Conservation (phyloP, 2,329 filamentous ascomycete species). For the Fusarium ambrosium region DNA sequence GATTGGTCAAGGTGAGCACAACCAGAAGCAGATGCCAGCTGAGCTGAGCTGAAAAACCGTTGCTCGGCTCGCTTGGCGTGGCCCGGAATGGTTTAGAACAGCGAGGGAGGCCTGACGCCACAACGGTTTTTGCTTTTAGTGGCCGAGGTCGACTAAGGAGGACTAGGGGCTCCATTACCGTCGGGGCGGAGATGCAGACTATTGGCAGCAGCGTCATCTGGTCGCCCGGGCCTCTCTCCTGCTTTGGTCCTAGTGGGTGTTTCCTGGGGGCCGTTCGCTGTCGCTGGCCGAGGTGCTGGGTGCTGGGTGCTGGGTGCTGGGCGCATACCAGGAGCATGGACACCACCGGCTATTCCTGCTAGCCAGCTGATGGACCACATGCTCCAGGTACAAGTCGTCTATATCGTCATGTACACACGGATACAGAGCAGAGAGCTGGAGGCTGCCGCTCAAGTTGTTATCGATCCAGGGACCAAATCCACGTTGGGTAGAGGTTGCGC, state of each 20-base stretch:
- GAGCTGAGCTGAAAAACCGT: slow-evolving; percentile 49
- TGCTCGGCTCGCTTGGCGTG: slow-evolving; percentile 40
- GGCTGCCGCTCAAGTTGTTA: not conserved
- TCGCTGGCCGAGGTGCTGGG: not conserved
- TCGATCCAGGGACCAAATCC: not conserved
- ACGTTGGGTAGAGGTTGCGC: not conserved
- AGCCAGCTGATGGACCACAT: not conserved
- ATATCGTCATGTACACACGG: not conserved
- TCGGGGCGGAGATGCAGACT: slow-evolving; percentile 42
- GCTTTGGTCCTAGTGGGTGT: slow-evolving; percentile 11
- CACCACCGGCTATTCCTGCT: not conserved
- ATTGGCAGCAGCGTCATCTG: slow-evolving; percentile 45
- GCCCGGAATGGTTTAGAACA: slow-evolving; percentile 36
- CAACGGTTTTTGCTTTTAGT: slow-evolving; percentile 48
- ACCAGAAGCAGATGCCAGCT: slow-evolving; percentile 34
- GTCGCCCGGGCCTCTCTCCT: slow-evolving; percentile 24
- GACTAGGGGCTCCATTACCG: slow-evolving; percentile 40
- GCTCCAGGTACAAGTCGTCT: not conserved
- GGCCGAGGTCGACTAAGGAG: slow-evolving; percentile 35
- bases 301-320: not conserved
- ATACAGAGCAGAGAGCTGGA: not conserved
- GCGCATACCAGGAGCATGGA: not conserved
- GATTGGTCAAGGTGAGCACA: slow-evolving; percentile 32
- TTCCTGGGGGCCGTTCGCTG: not conserved
- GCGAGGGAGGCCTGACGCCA: slow-evolving; percentile 42